Evolutionary conservation across 495 filamentous ascomycete genomes (phyloP).

Genomic region (Penicillium macrosclerotiorum): DNA sequence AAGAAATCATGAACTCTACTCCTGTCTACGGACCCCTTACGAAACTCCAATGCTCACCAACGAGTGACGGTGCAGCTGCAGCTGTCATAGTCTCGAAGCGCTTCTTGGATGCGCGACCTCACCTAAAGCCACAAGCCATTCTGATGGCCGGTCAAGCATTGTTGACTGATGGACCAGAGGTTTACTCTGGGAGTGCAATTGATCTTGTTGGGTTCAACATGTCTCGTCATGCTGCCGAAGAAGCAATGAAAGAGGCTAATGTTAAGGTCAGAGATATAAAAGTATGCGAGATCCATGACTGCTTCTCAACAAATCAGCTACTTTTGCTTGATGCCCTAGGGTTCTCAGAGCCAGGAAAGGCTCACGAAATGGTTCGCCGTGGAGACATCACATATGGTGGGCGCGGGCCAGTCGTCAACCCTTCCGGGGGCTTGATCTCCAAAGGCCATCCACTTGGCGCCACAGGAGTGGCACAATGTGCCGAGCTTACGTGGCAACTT

Average conservation of each 20-base stretch:
- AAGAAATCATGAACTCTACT: constrained; percentile 72
- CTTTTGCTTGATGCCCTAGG: constrained; percentile 79
- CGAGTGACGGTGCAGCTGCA: constrained; percentile 84
- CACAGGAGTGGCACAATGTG: constrained; percentile 88
- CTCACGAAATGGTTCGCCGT: constrained; percentile 81
- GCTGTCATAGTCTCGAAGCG: constrained; percentile 82
- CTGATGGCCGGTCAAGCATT: constrained; percentile 83
- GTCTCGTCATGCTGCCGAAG: constrained; percentile 64
- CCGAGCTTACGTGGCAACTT: constrained; percentile 92
- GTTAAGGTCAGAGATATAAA: constrained; percentile 65
- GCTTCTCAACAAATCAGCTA: constrained; percentile 93
- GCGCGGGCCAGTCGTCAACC: constrained; percentile 74
- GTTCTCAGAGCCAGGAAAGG: constrained; percentile 71
- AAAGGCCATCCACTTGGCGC: constrained; percentile 94
- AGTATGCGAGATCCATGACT: constrained; percentile 91
- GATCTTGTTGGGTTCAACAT: constrained; percentile 86
- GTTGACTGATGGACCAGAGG: constrained; percentile 70
- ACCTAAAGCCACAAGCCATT: constrained; percentile 74
- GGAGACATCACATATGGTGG: constrained; percentile 94
- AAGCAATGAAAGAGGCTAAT: constrained; percentile 70
- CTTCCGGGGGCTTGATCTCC: constrained; percentile 85
- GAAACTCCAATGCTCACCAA: constrained; percentile 78
- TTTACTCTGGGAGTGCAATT: constrained; percentile 76
- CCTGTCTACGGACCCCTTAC: constrained; percentile 78
- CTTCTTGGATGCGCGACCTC: constrained; percentile 78